Percentiles rank a stretch among this genome's conserved stretches.
Evolutionary conservation across 2,329 filamentous ascomycete species (phyloP).

Genomic region (Aphanoascus verrucosus): DNA sequence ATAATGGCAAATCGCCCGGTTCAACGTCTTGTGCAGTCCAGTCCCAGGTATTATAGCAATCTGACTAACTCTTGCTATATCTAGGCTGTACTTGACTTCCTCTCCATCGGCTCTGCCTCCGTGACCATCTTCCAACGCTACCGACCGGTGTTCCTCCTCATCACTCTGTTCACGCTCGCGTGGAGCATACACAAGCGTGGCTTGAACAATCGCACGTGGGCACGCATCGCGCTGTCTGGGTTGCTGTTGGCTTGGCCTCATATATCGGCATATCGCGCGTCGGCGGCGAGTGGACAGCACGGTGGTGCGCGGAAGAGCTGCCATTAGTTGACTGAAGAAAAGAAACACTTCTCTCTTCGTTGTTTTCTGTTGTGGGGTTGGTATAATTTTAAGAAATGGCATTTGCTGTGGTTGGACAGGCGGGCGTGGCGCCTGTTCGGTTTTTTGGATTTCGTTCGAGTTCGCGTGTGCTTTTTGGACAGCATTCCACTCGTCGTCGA

Average conservation of each 20-base stretch:
- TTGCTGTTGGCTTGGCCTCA: conserved; percentile 13
- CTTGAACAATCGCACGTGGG: conserved; percentile 11
- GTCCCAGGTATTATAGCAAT: no score
- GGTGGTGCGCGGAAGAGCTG: conserved; percentile 11
- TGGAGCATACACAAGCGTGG: conserved; percentile 13
- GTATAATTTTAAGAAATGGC: background rate
- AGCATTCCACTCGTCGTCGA: background rate
- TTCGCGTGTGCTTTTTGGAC: background rate
- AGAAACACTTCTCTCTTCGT: background rate
- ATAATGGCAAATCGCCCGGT: no score
- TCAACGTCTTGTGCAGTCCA: no score
- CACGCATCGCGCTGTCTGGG: conserved; percentile 13
- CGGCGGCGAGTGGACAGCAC: conserved; percentile 3
- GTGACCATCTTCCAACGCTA: conserved; percentile 12
- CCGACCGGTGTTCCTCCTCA: conserved; percentile 14
- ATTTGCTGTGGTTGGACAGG: background rate
- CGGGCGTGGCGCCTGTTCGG: background rate
- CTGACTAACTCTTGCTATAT: background rate
- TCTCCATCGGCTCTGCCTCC: conserved; percentile 15
- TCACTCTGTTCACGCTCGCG: conserved; percentile 13
- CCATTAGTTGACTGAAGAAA: conserved; percentile 1
- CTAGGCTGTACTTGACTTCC: conserved; percentile 14
- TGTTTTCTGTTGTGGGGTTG: background rate
- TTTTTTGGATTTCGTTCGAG: background rate
- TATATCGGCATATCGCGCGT: background rate